phyloP scores from a whole-genome alignment of 1,284 basidiomycete genomes.

The Cryptococcus sp. region DNA sequence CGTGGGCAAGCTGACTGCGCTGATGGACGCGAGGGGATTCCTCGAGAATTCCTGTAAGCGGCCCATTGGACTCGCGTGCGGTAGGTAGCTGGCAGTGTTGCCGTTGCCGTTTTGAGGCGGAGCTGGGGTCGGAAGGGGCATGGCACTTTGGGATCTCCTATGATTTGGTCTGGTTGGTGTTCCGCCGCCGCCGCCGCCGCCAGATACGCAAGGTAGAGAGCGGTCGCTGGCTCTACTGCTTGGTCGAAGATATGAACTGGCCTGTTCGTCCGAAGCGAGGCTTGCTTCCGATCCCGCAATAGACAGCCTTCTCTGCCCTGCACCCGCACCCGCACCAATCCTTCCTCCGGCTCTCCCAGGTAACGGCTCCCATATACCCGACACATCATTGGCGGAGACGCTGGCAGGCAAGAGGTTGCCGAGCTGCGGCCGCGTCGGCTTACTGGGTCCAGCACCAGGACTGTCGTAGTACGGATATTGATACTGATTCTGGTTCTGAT shows the following conservation, averaged over 20 bases:
- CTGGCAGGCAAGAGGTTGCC: neutral
- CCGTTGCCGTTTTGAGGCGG: neutral
- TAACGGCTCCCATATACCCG: slow-evolving; percentile 1
- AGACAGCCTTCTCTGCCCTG: neutral
- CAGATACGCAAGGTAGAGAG: neutral
- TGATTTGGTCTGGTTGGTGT: slow-evolving; percentile 14
- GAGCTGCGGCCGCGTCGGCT: neutral
- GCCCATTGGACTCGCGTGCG: slow-evolving; percentile 12
- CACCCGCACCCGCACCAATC: neutral
- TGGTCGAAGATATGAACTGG: too few relatives aligned
- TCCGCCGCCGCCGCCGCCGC: neutral
- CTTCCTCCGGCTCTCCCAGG: neutral
- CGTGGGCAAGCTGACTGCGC: slow-evolving; percentile 29
- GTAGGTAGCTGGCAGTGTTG: slow-evolving; percentile 1
- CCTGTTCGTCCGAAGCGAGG: too few relatives aligned
- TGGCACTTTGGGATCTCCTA: slow-evolving; percentile 31
- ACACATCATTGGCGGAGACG: neutral
- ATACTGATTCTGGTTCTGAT: too few relatives aligned
- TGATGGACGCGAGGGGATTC: slow-evolving; percentile 33
- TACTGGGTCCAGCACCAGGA: neutral
- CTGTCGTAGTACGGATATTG: neutral
- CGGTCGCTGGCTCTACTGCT: too few relatives aligned
- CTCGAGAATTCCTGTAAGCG: slow-evolving; percentile 33
- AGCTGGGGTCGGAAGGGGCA: slow-evolving; percentile 12
- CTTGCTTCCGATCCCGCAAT: neutral